Conservation (phyloP, 768 basidiomycete genomes). For the Hebeloma cylindrosporum region DNA sequence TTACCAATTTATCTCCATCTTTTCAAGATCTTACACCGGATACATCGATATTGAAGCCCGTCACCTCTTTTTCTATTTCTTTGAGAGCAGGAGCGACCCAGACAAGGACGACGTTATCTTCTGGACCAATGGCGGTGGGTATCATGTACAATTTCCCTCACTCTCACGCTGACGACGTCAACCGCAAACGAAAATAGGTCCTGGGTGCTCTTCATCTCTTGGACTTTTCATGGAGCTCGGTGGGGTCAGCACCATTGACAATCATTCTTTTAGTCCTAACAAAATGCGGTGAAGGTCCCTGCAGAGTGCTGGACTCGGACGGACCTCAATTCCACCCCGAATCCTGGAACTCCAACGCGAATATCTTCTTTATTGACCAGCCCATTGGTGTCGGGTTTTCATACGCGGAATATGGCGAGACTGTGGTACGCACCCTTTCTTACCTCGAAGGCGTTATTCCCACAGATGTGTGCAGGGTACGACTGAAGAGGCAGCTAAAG, state of each 20-base stretch:
- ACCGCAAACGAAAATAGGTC: slow-evolving; percentile 26
- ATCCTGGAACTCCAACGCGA: slow-evolving; percentile 70
- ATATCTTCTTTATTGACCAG: slow-evolving; percentile 63
- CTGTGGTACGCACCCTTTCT: slow-evolving; percentile 37
- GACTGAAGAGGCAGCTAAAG: slow-evolving; percentile 67
- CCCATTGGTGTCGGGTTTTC: slow-evolving; percentile 65
- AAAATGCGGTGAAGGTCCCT: too few species aligned
- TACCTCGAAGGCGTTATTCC: not conserved
- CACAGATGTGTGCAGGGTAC: slow-evolving; percentile 40
- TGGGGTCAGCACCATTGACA: slow-evolving; percentile 30
- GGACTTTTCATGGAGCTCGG: slow-evolving; percentile 78
- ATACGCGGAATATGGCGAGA: slow-evolving; percentile 63
- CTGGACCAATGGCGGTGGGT: slow-evolving; percentile 49
- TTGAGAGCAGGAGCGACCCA: slow-evolving; percentile 65
- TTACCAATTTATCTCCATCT: not conserved
- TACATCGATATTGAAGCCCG: slow-evolving; percentile 66
- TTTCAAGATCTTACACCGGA: slow-evolving; percentile 56
- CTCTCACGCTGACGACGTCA: not conserved
- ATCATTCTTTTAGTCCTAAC: not conserved
- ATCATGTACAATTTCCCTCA: slow-evolving; percentile 30
- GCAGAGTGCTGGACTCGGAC: slow-evolving; percentile 53
- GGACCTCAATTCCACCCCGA: slow-evolving; percentile 55
- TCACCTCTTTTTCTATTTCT: slow-evolving; percentile 77
- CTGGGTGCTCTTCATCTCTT: slow-evolving; percentile 42
- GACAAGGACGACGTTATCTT: slow-evolving; percentile 62